These are phyloP conservation scores for Atractiella rhizophila DNA, from an alignment of 768 basidiomycete species.

Conservation along the genomic window DNA sequence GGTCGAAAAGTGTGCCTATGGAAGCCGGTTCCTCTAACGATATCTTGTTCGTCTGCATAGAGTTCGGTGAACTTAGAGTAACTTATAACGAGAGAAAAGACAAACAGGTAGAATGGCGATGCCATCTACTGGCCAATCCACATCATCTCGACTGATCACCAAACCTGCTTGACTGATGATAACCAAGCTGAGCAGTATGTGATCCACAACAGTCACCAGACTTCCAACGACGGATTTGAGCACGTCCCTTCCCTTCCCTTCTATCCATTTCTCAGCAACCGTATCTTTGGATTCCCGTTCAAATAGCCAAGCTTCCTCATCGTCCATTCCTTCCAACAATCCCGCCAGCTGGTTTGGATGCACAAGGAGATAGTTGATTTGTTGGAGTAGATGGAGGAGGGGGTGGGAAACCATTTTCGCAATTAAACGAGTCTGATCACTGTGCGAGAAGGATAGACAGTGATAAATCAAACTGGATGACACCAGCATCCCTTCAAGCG, in stretches of 20 bases:
- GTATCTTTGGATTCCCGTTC: constrained; percentile 32
- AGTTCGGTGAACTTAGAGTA: no score
- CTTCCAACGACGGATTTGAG: constrained; percentile 44
- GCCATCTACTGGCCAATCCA: constrained; percentile 35
- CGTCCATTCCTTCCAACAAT: constrained; percentile 49
- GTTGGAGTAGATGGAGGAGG: no score
- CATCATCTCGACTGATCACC: constrained; percentile 32
- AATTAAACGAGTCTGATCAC: no score
- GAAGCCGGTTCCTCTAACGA: constrained; percentile 59
- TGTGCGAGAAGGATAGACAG: no score
- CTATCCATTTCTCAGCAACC: constrained; percentile 28
- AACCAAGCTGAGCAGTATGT: constrained; percentile 42
- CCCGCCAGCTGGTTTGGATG: constrained; percentile 72
- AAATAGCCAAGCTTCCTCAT: constrained; percentile 42
- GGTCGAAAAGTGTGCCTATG: constrained; percentile 56
- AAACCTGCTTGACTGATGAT: constrained; percentile 42
- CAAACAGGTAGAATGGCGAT: constrained; percentile 13
- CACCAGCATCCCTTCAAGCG: constrained; percentile 63
- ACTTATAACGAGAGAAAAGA: no score
- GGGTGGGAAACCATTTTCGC: no score
- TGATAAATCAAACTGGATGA: no score
- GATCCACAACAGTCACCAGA: constrained; percentile 42
- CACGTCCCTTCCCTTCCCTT: constrained; percentile 43
- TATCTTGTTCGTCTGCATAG: constrained; percentile 50
- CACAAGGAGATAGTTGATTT: constrained; percentile 65